Base-by-base conservation (phyloP, 1,139 yeast species). In the Taphrina pruni region DNA sequence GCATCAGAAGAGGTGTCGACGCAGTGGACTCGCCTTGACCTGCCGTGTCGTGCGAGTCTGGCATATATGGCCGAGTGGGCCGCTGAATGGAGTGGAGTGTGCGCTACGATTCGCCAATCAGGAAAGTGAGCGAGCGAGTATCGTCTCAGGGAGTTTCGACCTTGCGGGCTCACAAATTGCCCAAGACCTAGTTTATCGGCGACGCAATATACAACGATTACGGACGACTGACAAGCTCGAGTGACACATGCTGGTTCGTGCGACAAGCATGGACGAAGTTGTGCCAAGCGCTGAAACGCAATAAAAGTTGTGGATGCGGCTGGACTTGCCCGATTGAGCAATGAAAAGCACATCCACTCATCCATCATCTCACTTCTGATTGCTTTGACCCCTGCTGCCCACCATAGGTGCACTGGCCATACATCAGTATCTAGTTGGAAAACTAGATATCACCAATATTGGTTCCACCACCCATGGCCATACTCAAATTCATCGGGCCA, bases 1-100 rank as follows among this genome's bases (percentile, higher is more conserved):
- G 62, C 62, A 58, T 58, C 50, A 58, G 62, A 11, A 58, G 43
- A n/a, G 62, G 62, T 5, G 62, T 58, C 7, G 62, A 43, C 6
- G 51, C 26, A 35, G 60, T 14, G 7, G 50, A 56, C 11, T 38
- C 60, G 17, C 60, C 60, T n/a, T n/a, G 60, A 8, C 46, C 60
- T 39, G 39, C 50, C 8, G 45, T 36, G 35, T 56, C 60, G 38
- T 38, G 60, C 46, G 60, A 56, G 50, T 5, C 50, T 20, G 60
- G 50, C 60, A 56, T 56, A 39, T n/a, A 56, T 17, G 41, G 54
- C 54, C 54, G 36, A 45, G 21, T 45, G 48, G 48, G 48, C 48
- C 48, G 48, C 14, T 39, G 4, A 9, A 39, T 14, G 43, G 43
- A 14, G 43, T 39, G 4, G 32, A 26, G 32, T 26, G 32, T 26